Evolutionary conservation across 1,284 basidiomycete species (phyloP).

Genomic region (Golubevia pallescens): DNA sequence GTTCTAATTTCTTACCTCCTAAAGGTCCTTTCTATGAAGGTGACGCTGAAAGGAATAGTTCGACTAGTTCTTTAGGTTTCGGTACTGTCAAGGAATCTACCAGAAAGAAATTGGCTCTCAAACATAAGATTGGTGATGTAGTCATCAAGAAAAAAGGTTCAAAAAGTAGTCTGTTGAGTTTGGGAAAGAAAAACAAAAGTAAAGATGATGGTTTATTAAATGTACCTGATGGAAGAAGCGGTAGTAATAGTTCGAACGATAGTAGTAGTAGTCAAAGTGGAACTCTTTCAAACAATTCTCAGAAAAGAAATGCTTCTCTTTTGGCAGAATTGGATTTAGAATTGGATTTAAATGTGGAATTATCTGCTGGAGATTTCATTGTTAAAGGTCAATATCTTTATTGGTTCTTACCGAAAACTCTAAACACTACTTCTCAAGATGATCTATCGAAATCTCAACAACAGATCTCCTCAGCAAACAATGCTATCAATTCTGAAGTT

Average conservation of each 20-base stretch:
- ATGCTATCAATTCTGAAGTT: background rate
- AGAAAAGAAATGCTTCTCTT: background rate
- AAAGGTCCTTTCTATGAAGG: background rate
- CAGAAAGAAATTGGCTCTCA: background rate
- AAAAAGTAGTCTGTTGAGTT: background rate
- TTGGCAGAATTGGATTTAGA: background rate
- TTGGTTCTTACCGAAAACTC: conserved; percentile 26
- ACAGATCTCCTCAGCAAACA: background rate
- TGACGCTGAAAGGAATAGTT: background rate
- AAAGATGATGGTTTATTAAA: background rate
- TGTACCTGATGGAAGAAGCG: background rate
- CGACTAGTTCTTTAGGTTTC: background rate
- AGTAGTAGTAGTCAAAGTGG: background rate
- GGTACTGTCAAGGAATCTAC: background rate
- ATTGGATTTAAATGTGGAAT: conserved; percentile 29
- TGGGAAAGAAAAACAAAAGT: background rate
- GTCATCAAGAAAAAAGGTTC: background rate
- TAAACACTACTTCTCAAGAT: no score
- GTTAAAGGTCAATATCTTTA: conserved; percentile 34
- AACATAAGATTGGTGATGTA: background rate
- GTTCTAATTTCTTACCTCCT: background rate
- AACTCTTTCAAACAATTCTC: background rate
- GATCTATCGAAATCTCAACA: no score
- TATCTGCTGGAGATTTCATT: conserved; percentile 35
- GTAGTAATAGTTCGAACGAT: no score